phyloP scores from a whole-genome alignment of 371 early-diverging fungal genomes.

The Smittium mucronatum region DNA sequence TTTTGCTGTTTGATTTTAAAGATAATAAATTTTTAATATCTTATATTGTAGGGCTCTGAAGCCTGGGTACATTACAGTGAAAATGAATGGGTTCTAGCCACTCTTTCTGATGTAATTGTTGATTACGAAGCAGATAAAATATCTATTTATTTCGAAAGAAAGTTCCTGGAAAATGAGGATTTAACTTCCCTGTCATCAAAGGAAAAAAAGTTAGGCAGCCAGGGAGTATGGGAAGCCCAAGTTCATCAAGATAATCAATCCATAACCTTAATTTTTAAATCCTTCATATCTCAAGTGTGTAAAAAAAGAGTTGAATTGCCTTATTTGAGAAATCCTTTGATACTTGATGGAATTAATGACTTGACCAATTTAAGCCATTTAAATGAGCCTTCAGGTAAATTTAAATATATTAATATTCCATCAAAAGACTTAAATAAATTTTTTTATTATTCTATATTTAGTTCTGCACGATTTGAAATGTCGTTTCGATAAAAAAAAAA shows the following conservation, averaged over 20 bases:
- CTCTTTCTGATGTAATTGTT: not conserved
- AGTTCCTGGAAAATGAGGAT: not conserved
- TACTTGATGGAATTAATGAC: constrained; percentile 83
- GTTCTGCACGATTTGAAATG: not conserved
- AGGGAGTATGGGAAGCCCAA: not conserved
- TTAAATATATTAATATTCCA: not conserved
- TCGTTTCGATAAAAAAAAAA: not conserved
- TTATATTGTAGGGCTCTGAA: not conserved
- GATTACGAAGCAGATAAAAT: not conserved
- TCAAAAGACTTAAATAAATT: not conserved
- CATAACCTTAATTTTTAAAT: constrained; percentile 4
- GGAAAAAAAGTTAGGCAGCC: not conserved
- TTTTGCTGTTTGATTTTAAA: not conserved
- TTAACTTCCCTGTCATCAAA: not conserved
- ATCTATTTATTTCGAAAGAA: constrained; percentile 1
- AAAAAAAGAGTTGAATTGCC: constrained; percentile 17
- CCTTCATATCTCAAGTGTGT: not conserved
- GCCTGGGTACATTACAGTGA: constrained; percentile 1
- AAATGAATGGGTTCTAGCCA: constrained; percentile 9
- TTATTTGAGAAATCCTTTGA: constrained; percentile 59
- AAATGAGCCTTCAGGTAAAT: constrained; percentile 61
- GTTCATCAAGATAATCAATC: not conserved
- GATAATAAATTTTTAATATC: not conserved
- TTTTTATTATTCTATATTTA: not conserved
- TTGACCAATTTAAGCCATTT: constrained; percentile 81